phyloP scores from a whole-genome alignment of 2,329 filamentous ascomycete genomes.

The Stenocarpella maydis region DNA sequence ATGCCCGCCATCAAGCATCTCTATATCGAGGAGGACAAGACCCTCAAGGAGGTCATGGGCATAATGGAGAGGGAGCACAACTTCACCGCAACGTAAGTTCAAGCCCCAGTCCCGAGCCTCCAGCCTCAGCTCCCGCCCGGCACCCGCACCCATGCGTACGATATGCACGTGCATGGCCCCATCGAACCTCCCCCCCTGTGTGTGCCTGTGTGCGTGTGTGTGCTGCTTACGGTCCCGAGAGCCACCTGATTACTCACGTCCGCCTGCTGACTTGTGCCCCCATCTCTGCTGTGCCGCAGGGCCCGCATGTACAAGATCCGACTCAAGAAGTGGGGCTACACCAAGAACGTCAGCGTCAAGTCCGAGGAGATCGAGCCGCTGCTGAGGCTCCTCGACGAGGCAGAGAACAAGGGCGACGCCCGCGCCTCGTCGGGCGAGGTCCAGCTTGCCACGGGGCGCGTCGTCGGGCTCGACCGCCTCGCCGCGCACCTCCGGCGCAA shows the following conservation, averaged over 20 bases:
- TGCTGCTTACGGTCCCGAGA: not conserved
- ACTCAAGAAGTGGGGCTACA: conserved; percentile 36
- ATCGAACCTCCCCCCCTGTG: not conserved
- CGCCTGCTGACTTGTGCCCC: not conserved
- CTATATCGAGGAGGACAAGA: conserved; percentile 38
- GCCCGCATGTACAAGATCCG: conserved; percentile 36
- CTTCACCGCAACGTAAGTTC: conserved; percentile 38
- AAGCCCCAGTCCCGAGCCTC: not conserved
- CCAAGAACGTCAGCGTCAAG: conserved; percentile 36
- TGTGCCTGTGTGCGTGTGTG: not conserved
- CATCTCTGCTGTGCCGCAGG: not conserved
- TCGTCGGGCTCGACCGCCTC: conserved; percentile 33
- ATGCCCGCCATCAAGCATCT: conserved; percentile 37
- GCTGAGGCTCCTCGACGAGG: conserved; percentile 33
- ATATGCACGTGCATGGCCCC: not conserved
- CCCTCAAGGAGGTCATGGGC: conserved; percentile 37
- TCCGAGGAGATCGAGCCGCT: conserved; percentile 34
- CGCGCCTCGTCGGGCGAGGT: conserved; percentile 30
- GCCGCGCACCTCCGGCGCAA: conserved; percentile 35
- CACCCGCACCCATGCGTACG: not conserved
- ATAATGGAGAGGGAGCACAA: conserved; percentile 37
- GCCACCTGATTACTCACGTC: conserved; percentile 14
- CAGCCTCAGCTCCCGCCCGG: not conserved
- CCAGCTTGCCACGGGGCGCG: conserved; percentile 31
- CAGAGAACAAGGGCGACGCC: conserved; percentile 32